phyloP scores from a whole-genome alignment of 176 grass and related monocot species.

The Themeda triandra region DNA sequence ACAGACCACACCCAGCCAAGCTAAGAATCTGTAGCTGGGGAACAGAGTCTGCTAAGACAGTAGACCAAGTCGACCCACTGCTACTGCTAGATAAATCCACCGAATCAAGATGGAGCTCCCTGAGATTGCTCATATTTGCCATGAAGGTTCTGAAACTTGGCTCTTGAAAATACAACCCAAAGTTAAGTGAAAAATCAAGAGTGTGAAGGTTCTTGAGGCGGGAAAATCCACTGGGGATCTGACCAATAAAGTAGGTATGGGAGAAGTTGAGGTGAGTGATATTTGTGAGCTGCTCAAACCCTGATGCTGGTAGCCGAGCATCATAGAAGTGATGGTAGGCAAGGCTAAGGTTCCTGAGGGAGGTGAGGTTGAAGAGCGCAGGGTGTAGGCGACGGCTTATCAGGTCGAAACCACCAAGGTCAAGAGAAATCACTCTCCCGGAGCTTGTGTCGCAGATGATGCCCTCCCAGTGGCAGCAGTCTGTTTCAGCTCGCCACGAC shows the following conservation, averaged over 20 bases:
- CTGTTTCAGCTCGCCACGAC: constrained; percentile 17
- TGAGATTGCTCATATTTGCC: constrained; percentile 34
- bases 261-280: constrained; percentile 23
- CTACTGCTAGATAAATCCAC: not conserved
- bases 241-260: not conserved
- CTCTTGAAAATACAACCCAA: not conserved
- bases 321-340: not conserved
- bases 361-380: constrained; percentile 29
- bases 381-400: not conserved
- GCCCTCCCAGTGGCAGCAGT: constrained; percentile 31
- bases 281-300: constrained; percentile 3
- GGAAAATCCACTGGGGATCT: not conserved
- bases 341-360: constrained; percentile 21
- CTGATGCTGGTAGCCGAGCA: not conserved
- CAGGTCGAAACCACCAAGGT: not conserved
- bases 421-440: not conserved
- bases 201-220: constrained; percentile 16
- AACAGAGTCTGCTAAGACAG: not conserved
- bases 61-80: constrained; percentile 9
- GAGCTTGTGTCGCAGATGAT: not conserved
- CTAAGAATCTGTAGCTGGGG: constrained; percentile 23
- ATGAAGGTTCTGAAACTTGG: not conserved
- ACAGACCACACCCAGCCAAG: not conserved
- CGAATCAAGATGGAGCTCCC: not conserved
- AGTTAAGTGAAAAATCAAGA: constrained; percentile 18